Evolutionary conservation across 2,329 filamentous ascomycete genomes (phyloP), one percentile per base, ranked within the genome.

Genomic region (Plectosphaerella sp.): DNA sequence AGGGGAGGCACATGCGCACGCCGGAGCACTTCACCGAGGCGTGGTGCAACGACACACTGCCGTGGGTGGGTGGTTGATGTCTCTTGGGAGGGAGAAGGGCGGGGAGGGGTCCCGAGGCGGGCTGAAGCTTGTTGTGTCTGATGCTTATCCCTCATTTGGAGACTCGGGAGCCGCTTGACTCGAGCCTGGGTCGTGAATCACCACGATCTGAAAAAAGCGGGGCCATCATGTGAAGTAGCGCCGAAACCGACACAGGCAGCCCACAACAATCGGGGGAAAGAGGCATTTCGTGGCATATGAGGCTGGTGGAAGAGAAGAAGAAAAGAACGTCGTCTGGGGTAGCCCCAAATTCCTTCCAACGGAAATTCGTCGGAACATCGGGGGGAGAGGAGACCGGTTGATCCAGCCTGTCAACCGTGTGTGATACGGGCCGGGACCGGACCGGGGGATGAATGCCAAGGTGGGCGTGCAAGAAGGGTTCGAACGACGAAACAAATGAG

Each of bases 241-340:
- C 47, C 47, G 47, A 41, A 48, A 48, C 37, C 35, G 12, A 9
- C 22, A 47, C 33, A 28, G n/a, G 36, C 36, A 24, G 41, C 16
- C 10, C 41, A 43, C 41, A 43, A 43, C 16, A 43, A 18, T 43
- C n/a, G 41, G 41, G n/a, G 20, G 18, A 12, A 43, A 43, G 41
- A 16, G n/a, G 18, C n/a, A 16, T 35, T 18, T 35, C 28, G 45
- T 18, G 25, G 24, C n/a, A 52, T 39, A 47, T 7, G 28, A 8
- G 41, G 28, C 50, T 20, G 24, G 46, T 39, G 52, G 53, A 41
- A 47, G 35, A 36, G 51, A 10, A 54, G 12, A 39, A 14, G 16
- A 48, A 39, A 22, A 3, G 33, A n/a, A 36, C 3, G 5, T 20
- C 7, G 41, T 18, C 37, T 39, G 5, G 37, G 15, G 15, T n/a